Evolutionary conservation across 2,329 filamentous ascomycete genomes (phyloP), one percentile per base, ranked within the genome.

Genomic region (Penicillium occitanis): DNA sequence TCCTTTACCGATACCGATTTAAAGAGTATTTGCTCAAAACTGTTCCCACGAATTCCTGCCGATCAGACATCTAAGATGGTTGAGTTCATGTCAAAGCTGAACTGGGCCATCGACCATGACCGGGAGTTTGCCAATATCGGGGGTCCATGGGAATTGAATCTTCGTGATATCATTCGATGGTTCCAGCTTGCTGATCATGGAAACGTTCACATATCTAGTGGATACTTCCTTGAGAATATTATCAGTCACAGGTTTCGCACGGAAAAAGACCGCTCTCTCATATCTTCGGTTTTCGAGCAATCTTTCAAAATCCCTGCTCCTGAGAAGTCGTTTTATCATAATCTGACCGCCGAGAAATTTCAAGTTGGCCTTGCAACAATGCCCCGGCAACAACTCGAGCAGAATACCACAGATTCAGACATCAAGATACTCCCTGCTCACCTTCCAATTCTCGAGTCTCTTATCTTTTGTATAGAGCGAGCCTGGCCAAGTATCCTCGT

Each of bases 61-160:
- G 79, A 85, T 0, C 85, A 88, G 35, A 86, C 93, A 22, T 81
- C 84, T 30, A 87, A 84, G 48, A 81, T 97, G 61, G 93, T 97
- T 37, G 81, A 83, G 28, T 96, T 97, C 73, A 89, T 97, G n/a
- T 89, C 89, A 1, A 82, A 83, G n/a, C 82, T 98, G 10, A 92
- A 97, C 68, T 83, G 87, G 35, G 86, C 90, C 42, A 87, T 96
- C 30, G 83, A 88, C 4, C 82, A 85, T 33, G 78, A 80, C 51
- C 81, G 83, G 59, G 77, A 76, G 7, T 83, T 90, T 68, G 87
- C 86, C 44, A 77, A 79, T 13, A 75, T 83, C 48, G 88, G 88
- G 53, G 91, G 90, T 6, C 95, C 96, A 1, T 99, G 93, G 95
- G 95, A 97, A 74, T 95, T 97, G 76, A 99, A 97, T 73, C 81